Conservation (phyloP, 129 eudicot genomes). For the Tagetes patula region DNA sequence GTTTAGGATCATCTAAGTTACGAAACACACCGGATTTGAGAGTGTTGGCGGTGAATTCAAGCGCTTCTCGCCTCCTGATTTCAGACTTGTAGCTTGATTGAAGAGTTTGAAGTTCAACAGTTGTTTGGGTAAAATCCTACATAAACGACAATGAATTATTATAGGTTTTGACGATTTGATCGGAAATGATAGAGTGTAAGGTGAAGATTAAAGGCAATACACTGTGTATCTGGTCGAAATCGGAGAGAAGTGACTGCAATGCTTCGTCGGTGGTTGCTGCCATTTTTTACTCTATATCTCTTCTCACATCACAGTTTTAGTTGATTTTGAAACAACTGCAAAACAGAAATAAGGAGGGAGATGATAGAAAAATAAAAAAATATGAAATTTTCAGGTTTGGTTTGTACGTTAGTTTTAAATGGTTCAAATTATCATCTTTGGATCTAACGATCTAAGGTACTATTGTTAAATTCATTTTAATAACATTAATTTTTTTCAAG, state of each 20-base stretch:
- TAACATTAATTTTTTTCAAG: no score
- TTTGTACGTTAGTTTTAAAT: no score
- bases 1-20: background rate
- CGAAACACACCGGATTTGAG: slow-evolving; percentile 47
- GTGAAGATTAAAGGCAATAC: slow-evolving; percentile 20
- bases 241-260: slow-evolving; percentile 43
- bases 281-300: slow-evolving; percentile 28
- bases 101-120: slow-evolving; percentile 40
- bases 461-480: no score
- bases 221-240: slow-evolving; percentile 51
- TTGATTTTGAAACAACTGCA: background rate
- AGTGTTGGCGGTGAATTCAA: slow-evolving; percentile 38
- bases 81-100: slow-evolving; percentile 40
- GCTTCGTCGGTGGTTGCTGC: slow-evolving; percentile 52
- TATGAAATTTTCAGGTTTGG: no score
- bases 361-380: background rate
- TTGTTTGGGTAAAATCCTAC: slow-evolving; percentile 40
- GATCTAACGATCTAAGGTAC: no score
- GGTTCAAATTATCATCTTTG: no score
- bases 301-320: background rate
- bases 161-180: slow-evolving; percentile 10
- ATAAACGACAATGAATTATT: slow-evolving; percentile 5
- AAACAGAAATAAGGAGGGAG: background rate
- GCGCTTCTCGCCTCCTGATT: slow-evolving; percentile 49
- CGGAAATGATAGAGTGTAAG: background rate